Base-by-base conservation (phyloP, 2,329 filamentous ascomycete genomes). In the Parasarocladium wereldwijsianum region DNA sequence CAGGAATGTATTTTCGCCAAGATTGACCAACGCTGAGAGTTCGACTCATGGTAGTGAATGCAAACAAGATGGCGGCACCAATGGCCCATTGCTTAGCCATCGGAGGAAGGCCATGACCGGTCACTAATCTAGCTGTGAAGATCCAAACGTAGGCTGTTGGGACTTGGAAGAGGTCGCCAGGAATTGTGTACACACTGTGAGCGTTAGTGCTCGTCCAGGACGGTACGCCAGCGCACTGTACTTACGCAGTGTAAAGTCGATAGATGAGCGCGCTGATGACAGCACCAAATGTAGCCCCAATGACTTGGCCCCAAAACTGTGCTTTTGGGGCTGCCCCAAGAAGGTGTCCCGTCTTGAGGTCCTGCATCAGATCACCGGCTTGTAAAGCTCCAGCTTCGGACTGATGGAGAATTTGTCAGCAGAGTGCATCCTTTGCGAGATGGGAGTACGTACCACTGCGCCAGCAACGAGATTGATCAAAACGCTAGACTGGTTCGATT, bases 61-160 rank as follows among this genome's bases (percentile, higher is more conserved):
- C 70, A 44, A 92, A 96, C 2, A 93, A 52, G 2, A 68, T 46
- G 0, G 77, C 86, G n/a, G 79, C 76, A 0, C 72, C 76, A 1
- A 75, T 54, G 1, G 87, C 81, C 60, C 80, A 92, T 44, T 86
- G 74, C 45, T 70, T 73, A 0, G 84, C 86, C 74, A 85, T 85
- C 1, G 70, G 62, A 1, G 90, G 90, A 24, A 98, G 51, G 0
- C 90, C 90, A 39, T 90, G 70, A 2, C 90, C 90, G 0, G 86
- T 96, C 8, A 98, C 86, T 3, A 98, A 64, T 11, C 90, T 67
- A 2, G 90, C 87, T 0, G 90, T 98, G 51, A 94, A 94, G 31
- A 98, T 81, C 90, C 90, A 98, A 5, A 98, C 86, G 49, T 87
- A 94, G 1, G 76, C 87, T 0, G 90, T 96, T 0, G 90, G 90